These are phyloP conservation scores for Sporobolomyces pararoseus DNA, from an alignment of 768 basidiomycete genomes.

Conservation along the genomic window DNA sequence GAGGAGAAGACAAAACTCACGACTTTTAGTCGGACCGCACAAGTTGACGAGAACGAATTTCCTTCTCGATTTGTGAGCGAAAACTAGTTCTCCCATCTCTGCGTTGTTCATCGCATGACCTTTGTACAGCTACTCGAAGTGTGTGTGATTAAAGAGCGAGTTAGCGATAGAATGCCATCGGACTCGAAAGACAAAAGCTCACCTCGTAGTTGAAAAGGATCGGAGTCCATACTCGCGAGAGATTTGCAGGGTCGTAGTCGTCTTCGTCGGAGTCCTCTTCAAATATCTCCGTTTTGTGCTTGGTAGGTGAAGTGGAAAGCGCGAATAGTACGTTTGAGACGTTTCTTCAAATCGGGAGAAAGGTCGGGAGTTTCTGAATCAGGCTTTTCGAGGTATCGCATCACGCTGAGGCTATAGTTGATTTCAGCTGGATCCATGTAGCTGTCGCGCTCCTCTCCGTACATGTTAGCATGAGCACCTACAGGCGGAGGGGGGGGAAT, in stretches of 20 bases:
- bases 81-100: background rate
- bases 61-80: background rate
- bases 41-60: background rate
- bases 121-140: background rate
- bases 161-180: no score
- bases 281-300: no score
- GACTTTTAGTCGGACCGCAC: background rate
- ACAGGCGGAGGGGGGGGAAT: background rate
- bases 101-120: background rate
- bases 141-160: background rate
- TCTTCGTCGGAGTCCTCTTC: slow-evolving; percentile 2
- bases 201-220: background rate
- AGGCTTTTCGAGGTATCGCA: background rate
- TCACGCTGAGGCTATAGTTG: background rate
- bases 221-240: background rate
- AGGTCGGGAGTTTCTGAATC: background rate
- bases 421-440: background rate
- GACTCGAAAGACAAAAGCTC: background rate
- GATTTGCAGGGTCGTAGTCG: background rate
- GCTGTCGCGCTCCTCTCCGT: no score
- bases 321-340: background rate
- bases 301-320: background rate
- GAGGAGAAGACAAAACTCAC: background rate
- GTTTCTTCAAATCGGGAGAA: background rate
- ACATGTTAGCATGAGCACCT: background rate